Conservation (phyloP, 2,329 filamentous ascomycete species). For the Colletotrichum costaricense region DNA sequence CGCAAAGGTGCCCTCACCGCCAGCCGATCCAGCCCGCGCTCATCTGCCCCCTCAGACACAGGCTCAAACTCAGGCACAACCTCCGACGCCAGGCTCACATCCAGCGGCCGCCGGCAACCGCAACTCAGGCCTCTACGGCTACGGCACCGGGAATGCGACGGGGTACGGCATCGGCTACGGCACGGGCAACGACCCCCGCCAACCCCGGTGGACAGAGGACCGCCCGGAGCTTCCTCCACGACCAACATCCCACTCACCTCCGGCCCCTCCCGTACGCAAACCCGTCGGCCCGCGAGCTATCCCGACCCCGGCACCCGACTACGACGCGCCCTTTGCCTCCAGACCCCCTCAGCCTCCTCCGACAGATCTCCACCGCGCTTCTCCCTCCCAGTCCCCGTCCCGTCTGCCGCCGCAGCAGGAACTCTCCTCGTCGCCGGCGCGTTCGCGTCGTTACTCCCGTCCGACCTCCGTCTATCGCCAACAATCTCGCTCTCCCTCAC, state of each 20-base stretch:
- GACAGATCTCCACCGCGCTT: neutral
- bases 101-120: constrained; percentile 14
- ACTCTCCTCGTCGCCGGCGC: neutral
- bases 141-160: neutral
- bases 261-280: constrained; percentile 30
- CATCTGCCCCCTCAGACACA: neutral
- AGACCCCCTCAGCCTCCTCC: neutral
- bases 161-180: constrained; percentile 10
- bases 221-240: constrained; percentile 27
- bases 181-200: neutral
- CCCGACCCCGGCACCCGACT: constrained; percentile 13
- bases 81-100: constrained; percentile 1
- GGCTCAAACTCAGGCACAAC: neutral
- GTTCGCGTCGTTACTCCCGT: constrained; percentile 12
- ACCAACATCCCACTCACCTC: constrained; percentile 21
- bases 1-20: constrained; percentile 38
- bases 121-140: constrained; percentile 4
- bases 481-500: constrained; percentile 48
- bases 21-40: constrained; percentile 18
- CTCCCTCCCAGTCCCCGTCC: constrained; percentile 16
- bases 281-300: constrained; percentile 28
- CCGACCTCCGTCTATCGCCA: constrained; percentile 18
- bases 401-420: constrained; percentile 6
- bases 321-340: neutral
- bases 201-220: constrained; percentile 1